Evolutionary conservation across 306 rosid genomes (phyloP).

Genomic region (Cajanus cajan): DNA sequence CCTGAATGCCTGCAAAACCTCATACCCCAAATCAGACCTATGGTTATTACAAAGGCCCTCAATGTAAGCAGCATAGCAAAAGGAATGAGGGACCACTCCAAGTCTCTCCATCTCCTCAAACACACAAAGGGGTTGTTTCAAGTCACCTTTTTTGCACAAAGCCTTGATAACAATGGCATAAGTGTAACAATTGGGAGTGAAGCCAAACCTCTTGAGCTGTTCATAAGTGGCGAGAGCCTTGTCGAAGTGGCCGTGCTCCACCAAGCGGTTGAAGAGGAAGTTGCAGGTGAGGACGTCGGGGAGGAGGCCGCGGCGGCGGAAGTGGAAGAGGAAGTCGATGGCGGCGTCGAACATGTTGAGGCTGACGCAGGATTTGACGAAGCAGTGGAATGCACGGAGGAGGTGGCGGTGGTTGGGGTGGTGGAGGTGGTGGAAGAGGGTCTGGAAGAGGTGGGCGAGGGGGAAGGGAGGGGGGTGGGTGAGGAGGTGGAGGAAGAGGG

Average conservation of each 20-base stretch:
- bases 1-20: slow-evolving; percentile 52
- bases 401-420: not conserved
- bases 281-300: slow-evolving; percentile 61
- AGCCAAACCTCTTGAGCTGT: slow-evolving; percentile 71
- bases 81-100: slow-evolving; percentile 49
- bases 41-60: slow-evolving; percentile 67
- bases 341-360: slow-evolving; percentile 71
- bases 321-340: slow-evolving; percentile 52
- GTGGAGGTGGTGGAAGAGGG: not conserved
- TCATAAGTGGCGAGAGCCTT: slow-evolving; percentile 47
- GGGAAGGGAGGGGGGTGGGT: slow-evolving; percentile 17
- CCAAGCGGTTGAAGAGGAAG: slow-evolving; percentile 67
- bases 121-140: slow-evolving; percentile 46
- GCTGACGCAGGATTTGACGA: slow-evolving; percentile 64
- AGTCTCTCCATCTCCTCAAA: slow-evolving; percentile 66
- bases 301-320: slow-evolving; percentile 52
- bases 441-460: slow-evolving; percentile 46
- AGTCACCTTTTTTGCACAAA: slow-evolving; percentile 55
- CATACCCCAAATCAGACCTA: slow-evolving; percentile 55
- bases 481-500: slow-evolving; percentile 59
- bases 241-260: slow-evolving; percentile 46
- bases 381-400: slow-evolving; percentile 48
- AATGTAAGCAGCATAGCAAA: slow-evolving; percentile 55
- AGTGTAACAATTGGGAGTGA: slow-evolving; percentile 62
- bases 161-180: slow-evolving; percentile 74